phyloP scores from a whole-genome alignment of 495 filamentous ascomycete genomes.

The Aspergillus cavernicola region DNA sequence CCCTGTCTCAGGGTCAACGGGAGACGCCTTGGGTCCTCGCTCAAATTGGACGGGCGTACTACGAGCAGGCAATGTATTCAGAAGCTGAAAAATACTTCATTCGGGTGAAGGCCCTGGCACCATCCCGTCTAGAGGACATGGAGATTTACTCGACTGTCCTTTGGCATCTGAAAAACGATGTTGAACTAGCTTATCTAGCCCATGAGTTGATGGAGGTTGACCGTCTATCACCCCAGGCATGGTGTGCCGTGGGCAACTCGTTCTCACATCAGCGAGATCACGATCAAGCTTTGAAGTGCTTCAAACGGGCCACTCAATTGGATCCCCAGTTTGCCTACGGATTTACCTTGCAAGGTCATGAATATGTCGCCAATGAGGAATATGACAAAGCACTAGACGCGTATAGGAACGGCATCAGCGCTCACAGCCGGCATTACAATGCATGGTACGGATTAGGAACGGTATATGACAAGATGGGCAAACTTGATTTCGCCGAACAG shows the following conservation, averaged over 20 bases:
- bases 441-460: constrained; percentile 94
- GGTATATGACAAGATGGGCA: constrained; percentile 92
- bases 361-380: constrained; percentile 95
- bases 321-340: constrained; percentile 91
- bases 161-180: constrained; percentile 91
- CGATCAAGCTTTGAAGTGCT: constrained; percentile 90
- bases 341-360: constrained; percentile 92
- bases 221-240: constrained; percentile 85
- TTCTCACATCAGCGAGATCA: constrained; percentile 94
- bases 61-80: constrained; percentile 78
- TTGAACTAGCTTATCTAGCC: constrained; percentile 84
- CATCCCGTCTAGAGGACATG: constrained; percentile 85
- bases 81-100: constrained; percentile 84
- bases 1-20: constrained; percentile 67
- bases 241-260: constrained; percentile 93
- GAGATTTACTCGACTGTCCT: constrained; percentile 96
- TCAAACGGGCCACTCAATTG: constrained; percentile 89
- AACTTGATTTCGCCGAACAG: constrained; percentile 81
- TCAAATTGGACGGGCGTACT: constrained; percentile 82
- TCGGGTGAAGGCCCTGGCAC: constrained; percentile 68
- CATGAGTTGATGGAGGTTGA: constrained; percentile 84
- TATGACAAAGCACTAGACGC: constrained; percentile 87
- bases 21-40: constrained; percentile 95
- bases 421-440: constrained; percentile 89
- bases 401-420: constrained; percentile 77